Percentiles rank a stretch among this genome's conserved stretches.
phyloP scores from a whole-genome alignment of 257 asterid species.

The Verbena officinalis region DNA sequence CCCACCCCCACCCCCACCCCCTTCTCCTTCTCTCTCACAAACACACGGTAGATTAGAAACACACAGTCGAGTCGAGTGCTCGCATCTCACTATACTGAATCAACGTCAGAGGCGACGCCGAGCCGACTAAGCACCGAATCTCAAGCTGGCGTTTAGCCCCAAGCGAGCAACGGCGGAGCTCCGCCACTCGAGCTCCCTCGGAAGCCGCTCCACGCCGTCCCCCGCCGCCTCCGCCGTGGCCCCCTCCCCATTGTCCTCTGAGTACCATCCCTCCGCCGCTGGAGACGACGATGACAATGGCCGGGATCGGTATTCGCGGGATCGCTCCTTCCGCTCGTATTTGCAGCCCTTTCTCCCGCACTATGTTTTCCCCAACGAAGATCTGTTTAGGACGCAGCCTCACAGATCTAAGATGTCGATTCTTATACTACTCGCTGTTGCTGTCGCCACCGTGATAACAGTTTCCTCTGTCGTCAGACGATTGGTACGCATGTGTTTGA shows the following conservation, averaged over 20 bases:
- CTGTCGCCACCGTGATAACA: constrained; percentile 48
- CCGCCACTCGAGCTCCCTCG: constrained; percentile 93
- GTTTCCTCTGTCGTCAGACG: constrained; percentile 61
- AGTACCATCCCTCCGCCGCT: constrained; percentile 33
- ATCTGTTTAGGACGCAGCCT: constrained; percentile 54
- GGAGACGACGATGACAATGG: constrained; percentile 54
- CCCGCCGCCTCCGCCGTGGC: constrained; percentile 52
- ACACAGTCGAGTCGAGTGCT: constrained; percentile 11
- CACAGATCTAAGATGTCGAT: constrained; percentile 67
- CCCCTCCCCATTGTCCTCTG: constrained; percentile 64
- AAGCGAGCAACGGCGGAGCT: constrained; percentile 99
- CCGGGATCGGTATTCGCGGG: constrained; percentile 76
- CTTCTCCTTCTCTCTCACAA: constrained; percentile 21
- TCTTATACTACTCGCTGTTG: constrained; percentile 44
- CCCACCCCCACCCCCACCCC: too few relatives aligned
- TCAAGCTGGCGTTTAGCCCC: constrained; percentile 97
- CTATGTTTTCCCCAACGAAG: constrained; percentile 59
- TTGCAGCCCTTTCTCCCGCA: constrained; percentile 53
- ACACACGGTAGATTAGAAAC: constrained; percentile 5
- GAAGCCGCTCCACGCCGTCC: constrained; percentile 62
- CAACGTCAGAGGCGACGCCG: constrained; percentile 23
- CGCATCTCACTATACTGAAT: constrained; percentile 5
- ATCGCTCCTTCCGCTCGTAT: constrained; percentile 69
- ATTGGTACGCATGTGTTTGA: constrained; percentile 52
- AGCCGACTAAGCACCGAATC: constrained; percentile 23